Evolutionary conservation across 2,329 filamentous ascomycete species (phyloP), one percentile per base, ranked within the genome.

Genomic region (Graphilbum fragrans): DNA sequence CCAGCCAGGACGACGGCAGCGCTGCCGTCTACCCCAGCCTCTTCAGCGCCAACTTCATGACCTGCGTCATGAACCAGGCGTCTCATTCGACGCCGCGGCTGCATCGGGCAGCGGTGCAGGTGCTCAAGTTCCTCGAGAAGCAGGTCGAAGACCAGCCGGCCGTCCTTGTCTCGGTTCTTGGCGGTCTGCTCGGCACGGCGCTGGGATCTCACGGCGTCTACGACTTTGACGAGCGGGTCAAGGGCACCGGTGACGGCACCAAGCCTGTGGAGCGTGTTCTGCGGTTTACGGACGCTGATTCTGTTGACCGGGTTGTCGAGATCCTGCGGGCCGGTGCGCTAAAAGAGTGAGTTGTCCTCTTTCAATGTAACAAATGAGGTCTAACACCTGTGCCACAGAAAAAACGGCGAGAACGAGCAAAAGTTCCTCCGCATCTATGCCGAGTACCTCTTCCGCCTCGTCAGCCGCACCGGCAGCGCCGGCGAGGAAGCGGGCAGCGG

Each of bases 151-250:
- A 69, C 5, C 65, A 81, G 6, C 74, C 80, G 0, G 63, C 65
- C 5, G 66, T 79, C 19, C 69, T 85, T 2, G 58, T 71, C 4
- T 63, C 70, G 1, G 65, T 90, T 7, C 62, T 92, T 12, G 67
- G 70, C 33, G 74, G 75, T 20, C 63, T 95, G n/a, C 70, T 92
- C 35, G 74, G 76, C 31, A 36, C 37, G 3, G 34, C 38, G n/a
- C 37, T 43, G 1, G 41, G 41, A 31, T 74, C 77, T 39, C 66
- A 80, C 45, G 84, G 85, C 2, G 72, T 72, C 2, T 77, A 86
- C 50, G 85, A 82, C 54, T 92, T 96, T 53, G 92, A 96, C 55
- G 80, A 84, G 48, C 69, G 82, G 43, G 94, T 88, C 1, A 92
- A 83, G 39, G 48, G 47, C 29, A 49, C 48, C 2, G 45, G 48